Conservation (phyloP, 192 early-diverging fungal species). For the Coemansia sp. region DNA sequence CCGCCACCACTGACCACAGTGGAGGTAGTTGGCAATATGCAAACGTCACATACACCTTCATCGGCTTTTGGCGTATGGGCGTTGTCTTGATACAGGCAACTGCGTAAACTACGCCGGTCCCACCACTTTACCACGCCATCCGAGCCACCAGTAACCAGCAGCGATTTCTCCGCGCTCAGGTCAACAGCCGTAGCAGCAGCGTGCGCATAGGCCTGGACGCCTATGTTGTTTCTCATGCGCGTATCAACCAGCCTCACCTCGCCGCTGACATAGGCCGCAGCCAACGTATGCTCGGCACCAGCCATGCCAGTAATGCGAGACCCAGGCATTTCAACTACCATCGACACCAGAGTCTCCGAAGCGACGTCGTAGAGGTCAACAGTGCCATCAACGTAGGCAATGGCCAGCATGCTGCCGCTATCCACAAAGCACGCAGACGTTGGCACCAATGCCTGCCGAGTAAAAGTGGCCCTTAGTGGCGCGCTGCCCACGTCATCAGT, state of each 20-base stretch:
- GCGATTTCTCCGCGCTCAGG: not conserved
- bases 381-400: conserved; percentile 22
- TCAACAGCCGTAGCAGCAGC: conserved; percentile 23
- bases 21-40: not conserved
- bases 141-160: conserved; percentile 33
- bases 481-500: not conserved
- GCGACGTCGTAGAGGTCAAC: conserved; percentile 28
- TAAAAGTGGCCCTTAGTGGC: conserved; percentile 8
- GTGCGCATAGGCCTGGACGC: not conserved
- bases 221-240: not conserved
- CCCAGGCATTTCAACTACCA: not conserved
- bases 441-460: not conserved
- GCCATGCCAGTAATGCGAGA: not conserved
- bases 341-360: not conserved
- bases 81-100: conserved; percentile 16
- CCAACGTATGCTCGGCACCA: not conserved
- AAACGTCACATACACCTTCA: conserved; percentile 40
- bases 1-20: conserved; percentile 34
- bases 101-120: conserved; percentile 31
- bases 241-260: not conserved
- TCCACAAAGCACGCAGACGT: conserved; percentile 22
- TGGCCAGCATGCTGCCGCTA: conserved; percentile 14
- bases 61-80: conserved; percentile 38
- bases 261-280: not conserved
- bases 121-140: conserved; percentile 49